Base-by-base conservation (phyloP, 495 filamentous ascomycete genomes). In the Parathielavia appendiculata region DNA sequence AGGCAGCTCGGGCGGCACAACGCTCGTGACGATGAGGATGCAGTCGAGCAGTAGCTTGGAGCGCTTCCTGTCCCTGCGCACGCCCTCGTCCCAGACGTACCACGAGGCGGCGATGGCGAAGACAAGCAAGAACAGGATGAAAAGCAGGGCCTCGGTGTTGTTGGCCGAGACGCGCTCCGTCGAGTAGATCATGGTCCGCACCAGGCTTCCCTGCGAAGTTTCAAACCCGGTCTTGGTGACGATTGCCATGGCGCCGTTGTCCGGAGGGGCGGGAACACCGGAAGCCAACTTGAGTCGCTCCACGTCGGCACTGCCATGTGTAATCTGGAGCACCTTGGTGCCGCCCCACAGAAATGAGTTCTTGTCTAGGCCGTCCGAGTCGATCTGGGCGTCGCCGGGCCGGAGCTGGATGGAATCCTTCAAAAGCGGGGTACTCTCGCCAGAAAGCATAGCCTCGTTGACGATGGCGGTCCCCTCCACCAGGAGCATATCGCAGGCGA, bases 141-240 rank as follows among this genome's bases (percentile, higher is more conserved):
- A 99, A 36, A 95, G 73, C 14, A 99, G 74, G 4, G 93, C 93
- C 71, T 99, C 93, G 50, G 81, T 85, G 66, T 99, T 97, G 75
- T 96, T 96, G 58, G 93, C 93, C 41, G 92, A 97, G 35, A 99
- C 93, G 66, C 92, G 90, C 71, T 99, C 93, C 7, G 93, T 99
- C 4, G 95, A 97, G 75, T 96, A 99, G 63, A 99, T 97, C 93
- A 99, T 99, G 48, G 93, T 99, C 35, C 93, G 90, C 44, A 99
- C 93, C 57, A 99, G 80, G 69, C 89, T 96, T 61, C 93, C 93
- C 72, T 99, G 93, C 57, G 91, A 97, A 9, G 93, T 99, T 75
- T 99, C 93, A 63, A 99, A 99, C 5, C 93, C 93, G 45, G 95
- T 99, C 81, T 96, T 97, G 59, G 91, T 88, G 47, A 97, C 89